Percentiles rank a stretch among this genome's conserved stretches.
phyloP scores from a whole-genome alignment of 83 land plant species.

The Thuja plicata region DNA sequence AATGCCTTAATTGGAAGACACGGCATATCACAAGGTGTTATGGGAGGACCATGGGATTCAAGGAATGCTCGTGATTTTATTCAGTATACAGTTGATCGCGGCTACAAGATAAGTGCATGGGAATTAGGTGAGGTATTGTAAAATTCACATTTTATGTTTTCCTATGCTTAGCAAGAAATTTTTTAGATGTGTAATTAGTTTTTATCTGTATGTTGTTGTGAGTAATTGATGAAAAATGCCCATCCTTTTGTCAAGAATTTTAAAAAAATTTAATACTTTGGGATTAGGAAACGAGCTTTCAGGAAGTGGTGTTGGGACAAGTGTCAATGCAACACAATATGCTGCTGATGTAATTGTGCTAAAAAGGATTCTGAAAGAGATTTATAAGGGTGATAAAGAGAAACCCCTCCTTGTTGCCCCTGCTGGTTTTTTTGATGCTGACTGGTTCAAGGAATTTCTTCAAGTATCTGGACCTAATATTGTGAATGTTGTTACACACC shows the following conservation, averaged over 20 bases:
- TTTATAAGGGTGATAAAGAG: constrained; percentile 18
- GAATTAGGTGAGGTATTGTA: constrained; percentile 36
- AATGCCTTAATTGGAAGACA: constrained; percentile 48
- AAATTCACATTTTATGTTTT: not conserved
- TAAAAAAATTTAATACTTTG: not conserved
- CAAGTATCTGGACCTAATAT: constrained; percentile 33
- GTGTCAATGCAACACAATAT: constrained; percentile 43
- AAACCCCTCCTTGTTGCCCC: constrained; percentile 65
- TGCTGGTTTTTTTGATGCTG: constrained; percentile 53
- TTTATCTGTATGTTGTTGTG: not conserved
- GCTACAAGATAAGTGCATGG: constrained; percentile 48
- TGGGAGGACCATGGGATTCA: constrained; percentile 44
- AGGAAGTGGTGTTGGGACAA: constrained; percentile 44
- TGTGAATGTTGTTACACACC: constrained; percentile 62
- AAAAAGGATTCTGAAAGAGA: constrained; percentile 28
- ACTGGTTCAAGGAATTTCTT: constrained; percentile 53
- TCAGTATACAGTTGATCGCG: constrained; percentile 36
- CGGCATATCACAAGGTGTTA: not conserved
- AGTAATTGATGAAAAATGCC: not conserved
- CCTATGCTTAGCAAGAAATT: not conserved
- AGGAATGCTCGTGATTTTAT: constrained; percentile 46
- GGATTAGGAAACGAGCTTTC: constrained; percentile 69
- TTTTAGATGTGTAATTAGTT: not conserved
- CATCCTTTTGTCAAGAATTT: not conserved
- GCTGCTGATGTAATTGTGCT: constrained; percentile 46